Conservation (phyloP, 1,284 basidiomycete species). For the Bjerkandera adusta region DNA sequence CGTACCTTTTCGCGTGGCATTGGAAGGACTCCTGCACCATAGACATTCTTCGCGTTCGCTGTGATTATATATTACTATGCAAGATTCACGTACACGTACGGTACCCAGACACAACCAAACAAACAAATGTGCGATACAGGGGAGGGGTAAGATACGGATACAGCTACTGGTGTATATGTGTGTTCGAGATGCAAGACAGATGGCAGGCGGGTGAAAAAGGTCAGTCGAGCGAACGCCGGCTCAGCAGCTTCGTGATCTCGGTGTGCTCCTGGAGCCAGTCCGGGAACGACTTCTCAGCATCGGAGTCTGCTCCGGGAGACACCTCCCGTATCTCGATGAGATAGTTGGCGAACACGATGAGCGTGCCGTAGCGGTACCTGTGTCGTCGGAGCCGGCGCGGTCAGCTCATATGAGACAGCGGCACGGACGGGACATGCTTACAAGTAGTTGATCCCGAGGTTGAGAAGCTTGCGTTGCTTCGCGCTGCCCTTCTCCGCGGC, state of each 20-base stretch:
- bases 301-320: too few relatives aligned
- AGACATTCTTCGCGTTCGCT: slow-evolving; percentile 11
- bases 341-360: slow-evolving; percentile 96
- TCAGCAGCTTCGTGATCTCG: slow-evolving; percentile 81
- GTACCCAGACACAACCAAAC: too few relatives aligned
- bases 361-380: slow-evolving; percentile 84
- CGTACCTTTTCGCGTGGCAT: slow-evolving; percentile 1
- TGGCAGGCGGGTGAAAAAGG: too few relatives aligned
- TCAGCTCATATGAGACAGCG: slow-evolving; percentile 15
- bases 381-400: slow-evolving; percentile 5
- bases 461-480: slow-evolving; percentile 74
- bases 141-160: too few relatives aligned
- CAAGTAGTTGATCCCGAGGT: slow-evolving; percentile 84
- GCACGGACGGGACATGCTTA: slow-evolving; percentile 37
- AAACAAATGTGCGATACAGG: too few relatives aligned
- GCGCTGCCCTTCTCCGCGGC: slow-evolving; percentile 76
- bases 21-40: slow-evolving; percentile 15
- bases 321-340: slow-evolving; percentile 76
- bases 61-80: slow-evolving; percentile 7
- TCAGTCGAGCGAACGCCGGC: slow-evolving; percentile 68
- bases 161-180: too few relatives aligned
- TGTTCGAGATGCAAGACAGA: too few relatives aligned
- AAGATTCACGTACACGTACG: too few relatives aligned
- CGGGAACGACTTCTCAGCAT: slow-evolving; percentile 62
- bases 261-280: slow-evolving; percentile 81